These are phyloP conservation scores for Tremellales sp. DNA, from an alignment of 1,284 basidiomycete genomes.

Conservation along the genomic window DNA sequence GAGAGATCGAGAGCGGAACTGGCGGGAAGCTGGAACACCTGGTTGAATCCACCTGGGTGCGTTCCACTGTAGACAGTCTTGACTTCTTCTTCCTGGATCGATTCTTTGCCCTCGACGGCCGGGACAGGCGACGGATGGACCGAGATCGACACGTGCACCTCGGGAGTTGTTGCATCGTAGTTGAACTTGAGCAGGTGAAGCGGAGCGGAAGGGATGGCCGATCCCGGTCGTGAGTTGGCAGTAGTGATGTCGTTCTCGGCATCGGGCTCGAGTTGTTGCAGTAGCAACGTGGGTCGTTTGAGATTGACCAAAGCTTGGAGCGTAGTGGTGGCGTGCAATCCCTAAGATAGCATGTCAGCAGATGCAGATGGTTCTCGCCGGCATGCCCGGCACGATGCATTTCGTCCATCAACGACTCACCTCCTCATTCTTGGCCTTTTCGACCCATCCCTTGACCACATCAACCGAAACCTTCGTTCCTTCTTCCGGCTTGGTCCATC, in stretches of 20 bases:
- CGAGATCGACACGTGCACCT: conserved; percentile 69
- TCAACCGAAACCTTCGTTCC: conserved; percentile 63
- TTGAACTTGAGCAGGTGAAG: conserved; percentile 75
- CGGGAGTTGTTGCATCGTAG: conserved; percentile 80
- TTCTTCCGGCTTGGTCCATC: conserved; percentile 35
- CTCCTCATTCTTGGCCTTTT: conserved; percentile 67
- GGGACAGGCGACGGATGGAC: conserved; percentile 63
- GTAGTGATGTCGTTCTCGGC: conserved; percentile 2
- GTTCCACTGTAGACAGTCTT: conserved; percentile 66
- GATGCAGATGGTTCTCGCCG: not conserved
- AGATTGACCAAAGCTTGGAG: conserved; percentile 86
- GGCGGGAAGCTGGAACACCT: conserved; percentile 64
- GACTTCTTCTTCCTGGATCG: conserved; percentile 33
- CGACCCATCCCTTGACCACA: conserved; percentile 73
- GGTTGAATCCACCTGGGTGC: conserved; percentile 74
- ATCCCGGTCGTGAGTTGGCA: conserved; percentile 1
- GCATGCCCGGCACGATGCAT: not conserved
- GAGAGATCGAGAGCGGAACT: conserved; percentile 50
- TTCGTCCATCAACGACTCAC: conserved; percentile 47
- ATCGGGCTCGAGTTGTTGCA: conserved; percentile 56
- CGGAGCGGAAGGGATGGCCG: conserved; percentile 34
- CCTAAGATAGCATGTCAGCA: conserved; percentile 52
- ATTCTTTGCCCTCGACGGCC: conserved; percentile 44
- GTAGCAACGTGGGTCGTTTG: conserved; percentile 74
- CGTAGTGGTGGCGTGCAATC: conserved; percentile 76